Base-by-base conservation (phyloP, 441 rosid species). In the Euphorbia celastroides region DNA sequence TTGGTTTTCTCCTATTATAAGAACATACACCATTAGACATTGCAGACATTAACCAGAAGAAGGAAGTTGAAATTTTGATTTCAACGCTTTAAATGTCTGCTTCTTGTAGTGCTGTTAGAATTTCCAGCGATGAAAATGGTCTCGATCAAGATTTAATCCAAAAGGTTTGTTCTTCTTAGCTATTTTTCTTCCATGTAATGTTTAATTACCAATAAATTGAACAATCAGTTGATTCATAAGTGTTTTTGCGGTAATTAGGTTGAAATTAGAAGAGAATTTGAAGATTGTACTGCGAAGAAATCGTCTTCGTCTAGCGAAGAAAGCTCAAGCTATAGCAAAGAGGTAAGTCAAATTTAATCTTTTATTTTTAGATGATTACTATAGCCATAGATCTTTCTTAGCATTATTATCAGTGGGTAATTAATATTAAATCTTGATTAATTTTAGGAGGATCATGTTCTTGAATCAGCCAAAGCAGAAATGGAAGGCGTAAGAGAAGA, bases 401-500 rank as follows among this genome's bases (percentile, higher is more conserved):
- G 38, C 38, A 3, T 34, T 3, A 34, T 9, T 34, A 34, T 34
- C 38, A 34, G 9, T 34, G 38, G 38, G 9, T 34, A 34, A 34
- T 34, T 34, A 34, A 34, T 3, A 34, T n/a, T 34, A 34, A 34
- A 34, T 34, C 38, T 34, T 34, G 38, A 9, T 34, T 34, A n/a
- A 34, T 34, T 34, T 3, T 34, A 44, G 23, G 30, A 89, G 85
- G 84, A 82, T 44, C 78, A 78, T 55, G 83, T 72, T 30, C 83
- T 93, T 62, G 87, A 86, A 78, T 80, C 89, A 1, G 82, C 94
- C 5, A 84, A 80, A 74, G 84, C 84, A 0, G 88, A 88, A 72
- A 83, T 93, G 89, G 88, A 84, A 14, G 84, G 80, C 57, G 92
- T 81, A 59, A 86, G 78, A 42, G 86, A 86, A 82, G 98, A 90